Evolutionary conservation across 108 stramenopile species (phyloP), one percentile per base, ranked within the genome.

Genomic region (Nitzschia palea): DNA sequence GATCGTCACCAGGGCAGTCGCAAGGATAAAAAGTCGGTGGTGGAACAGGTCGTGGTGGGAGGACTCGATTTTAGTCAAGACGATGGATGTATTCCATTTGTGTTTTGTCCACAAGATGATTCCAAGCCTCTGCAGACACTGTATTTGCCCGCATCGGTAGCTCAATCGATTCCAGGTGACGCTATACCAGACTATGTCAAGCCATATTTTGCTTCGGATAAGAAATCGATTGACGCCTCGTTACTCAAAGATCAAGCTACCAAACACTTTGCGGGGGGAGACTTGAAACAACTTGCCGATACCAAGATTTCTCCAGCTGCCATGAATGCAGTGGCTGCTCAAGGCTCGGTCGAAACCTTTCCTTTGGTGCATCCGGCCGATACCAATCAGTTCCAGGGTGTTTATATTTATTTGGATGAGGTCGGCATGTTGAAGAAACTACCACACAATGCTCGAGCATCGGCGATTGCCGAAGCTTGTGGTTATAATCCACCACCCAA

Each of bases 331-430:
- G 92, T 84, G 9, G 87, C 92, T 3, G 61, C 76, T 14, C 35
- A 78, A 27, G 92, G 86, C 22, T 78, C 65, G 12, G 89, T 90
- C 4, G 92, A 92, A 48, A 89, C 84, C 6, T 94, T 94, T 67
- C 77, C 85, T 17, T 44, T 94, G 9, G 89, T 90, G 9, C 82
- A 85, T 57, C 83, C 92, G 0, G 80, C 84, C 0, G 62, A 74
- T 5, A 77, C 87, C 37, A 94, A 94, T 52, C 52, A 70, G 0
- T 81, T 71, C 66, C 60, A 67, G 23, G 84, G 82, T 3, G 86
- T 90, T 14, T 78, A 87, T 48, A 79, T 94, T 14, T 94, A 94
- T 55, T 56, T 94, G 20, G 92, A 94, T 66, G 92, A 94, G 62
- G 86, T 90, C 4, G 92, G 92, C 2, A 74, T 94, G 80, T 45